Percentiles rank a stretch among this genome's conserved stretches.
Evolutionary conservation across 2,329 filamentous ascomycete species (phyloP).

Genomic region (Pseudocercospora pini-densiflorae): DNA sequence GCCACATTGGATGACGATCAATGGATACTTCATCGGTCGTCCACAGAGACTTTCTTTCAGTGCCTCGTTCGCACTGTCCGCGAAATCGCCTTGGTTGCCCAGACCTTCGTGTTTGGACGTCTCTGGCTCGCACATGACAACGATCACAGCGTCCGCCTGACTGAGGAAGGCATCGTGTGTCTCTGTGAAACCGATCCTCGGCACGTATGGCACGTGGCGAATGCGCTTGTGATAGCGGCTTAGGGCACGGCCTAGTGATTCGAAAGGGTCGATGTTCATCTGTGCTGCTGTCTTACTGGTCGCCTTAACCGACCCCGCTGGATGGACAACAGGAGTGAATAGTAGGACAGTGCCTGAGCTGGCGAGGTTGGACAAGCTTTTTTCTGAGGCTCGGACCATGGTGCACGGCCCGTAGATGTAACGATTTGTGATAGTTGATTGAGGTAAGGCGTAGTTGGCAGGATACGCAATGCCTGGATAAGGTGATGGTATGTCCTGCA

Average conservation of each 20-base stretch:
- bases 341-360: constrained; percentile 49
- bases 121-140: constrained; percentile 59
- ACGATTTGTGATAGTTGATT: constrained; percentile 4
- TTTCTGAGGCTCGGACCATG: constrained; percentile 25
- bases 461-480: constrained; percentile 1
- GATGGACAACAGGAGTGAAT: constrained; percentile 48
- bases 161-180: constrained; percentile 67
- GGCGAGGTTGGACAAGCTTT: constrained; percentile 36
- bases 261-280: constrained; percentile 68
- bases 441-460: constrained; percentile 10
- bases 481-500: constrained; percentile 15
- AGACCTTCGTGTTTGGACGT: constrained; percentile 37
- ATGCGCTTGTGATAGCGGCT: constrained; percentile 64
- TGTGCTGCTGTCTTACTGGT: constrained; percentile 45
- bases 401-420: constrained; percentile 17
- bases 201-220: constrained; percentile 73
- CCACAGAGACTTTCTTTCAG: constrained; percentile 17
- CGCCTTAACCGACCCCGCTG: constrained; percentile 40
- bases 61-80: constrained; percentile 23
- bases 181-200: constrained; percentile 65
- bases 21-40: constrained; percentile 13
- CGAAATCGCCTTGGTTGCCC: constrained; percentile 31
- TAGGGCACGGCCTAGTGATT: constrained; percentile 68
- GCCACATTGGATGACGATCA: constrained; percentile 29
- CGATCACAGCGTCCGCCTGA: constrained; percentile 63